Evolutionary conservation across 352 stramenopile genomes (phyloP), one percentile per base, ranked within the genome.

Genomic region (Phytophthora niederhauseri): DNA sequence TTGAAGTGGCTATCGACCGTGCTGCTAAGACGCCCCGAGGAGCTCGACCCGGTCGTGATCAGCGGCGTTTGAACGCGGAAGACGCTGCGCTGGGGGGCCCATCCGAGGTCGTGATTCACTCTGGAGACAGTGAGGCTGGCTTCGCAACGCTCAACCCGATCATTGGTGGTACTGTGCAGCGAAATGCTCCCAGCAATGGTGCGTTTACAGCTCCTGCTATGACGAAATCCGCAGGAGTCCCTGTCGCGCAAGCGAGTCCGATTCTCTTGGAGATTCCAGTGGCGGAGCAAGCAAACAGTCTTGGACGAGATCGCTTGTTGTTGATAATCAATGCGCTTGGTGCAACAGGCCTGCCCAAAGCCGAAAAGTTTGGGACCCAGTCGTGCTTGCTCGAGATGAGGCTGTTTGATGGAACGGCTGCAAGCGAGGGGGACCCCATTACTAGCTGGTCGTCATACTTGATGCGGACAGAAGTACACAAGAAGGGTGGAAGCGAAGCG

Each of bases 401-500:
- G 20, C 24, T 93, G 38, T 76, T 72, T 26, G 57, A 68, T 58
- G 59, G 68, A 2, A 56, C 36, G 14, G 57, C 46, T 34, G 65
- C 36, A 0, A 49, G 67, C 17, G 57, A 72, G 28, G 61, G 56
- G 20, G 72, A 26, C 20, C 38, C 51, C 31, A 17, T 22, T 38
- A 14, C 31, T 57, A 63, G 11, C 9, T 63, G 46, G 12, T 63
- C 70, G 3, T 76, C 63, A 6, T 77, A 68, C 9, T 69, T 78
- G 53, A 71, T 92, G 57, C 76, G 83, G 20, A 94, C 87, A 12
- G 69, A 72, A 14, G 36, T 93, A 19, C 85, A 93, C 73, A 94
- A 93, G 75, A 94, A 94, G 65, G 82, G 88, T 12, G 86, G 88
- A 4, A 92, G 82, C 30, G 86, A 96, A 49, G 86, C 88, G 9